These are phyloP conservation scores for Nothophaeocryptopus gaeumannii DNA, from an alignment of 2,329 filamentous ascomycete genomes.

Conservation along the genomic window DNA sequence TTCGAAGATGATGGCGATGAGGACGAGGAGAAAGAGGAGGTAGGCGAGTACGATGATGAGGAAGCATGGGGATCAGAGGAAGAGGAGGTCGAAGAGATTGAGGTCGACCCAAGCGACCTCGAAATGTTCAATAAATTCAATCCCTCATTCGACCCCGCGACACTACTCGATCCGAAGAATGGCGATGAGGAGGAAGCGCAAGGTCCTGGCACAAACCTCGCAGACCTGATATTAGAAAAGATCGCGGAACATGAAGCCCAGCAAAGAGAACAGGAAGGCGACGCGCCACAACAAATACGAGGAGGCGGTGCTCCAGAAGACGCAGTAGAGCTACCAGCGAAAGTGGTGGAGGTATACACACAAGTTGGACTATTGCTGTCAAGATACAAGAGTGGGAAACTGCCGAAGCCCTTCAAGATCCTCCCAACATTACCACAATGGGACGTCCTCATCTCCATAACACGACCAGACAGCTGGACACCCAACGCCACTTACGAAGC, in stretches of 20 bases:
- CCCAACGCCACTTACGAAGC: slow-evolving; percentile 82
- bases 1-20: slow-evolving; percentile 52
- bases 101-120: slow-evolving; percentile 84
- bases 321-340: slow-evolving; percentile 80
- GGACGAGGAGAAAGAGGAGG: slow-evolving; percentile 55
- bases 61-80: slow-evolving; percentile 73
- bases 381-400: slow-evolving; percentile 90
- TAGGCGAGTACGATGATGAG: slow-evolving; percentile 49
- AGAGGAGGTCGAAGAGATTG: slow-evolving; percentile 62
- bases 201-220: slow-evolving; percentile 67
- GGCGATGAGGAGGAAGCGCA: slow-evolving; percentile 39
- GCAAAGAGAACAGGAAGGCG: slow-evolving; percentile 51
- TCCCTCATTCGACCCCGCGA: slow-evolving; percentile 68
- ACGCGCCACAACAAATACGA: slow-evolving; percentile 56
- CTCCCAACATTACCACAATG: slow-evolving; percentile 88
- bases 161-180: slow-evolving; percentile 64
- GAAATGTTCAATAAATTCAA: slow-evolving; percentile 91
- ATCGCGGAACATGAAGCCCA: slow-evolving; percentile 86
- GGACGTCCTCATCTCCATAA: slow-evolving; percentile 82
- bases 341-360: slow-evolving; percentile 90
- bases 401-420: slow-evolving; percentile 97
- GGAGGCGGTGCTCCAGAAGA: slow-evolving; percentile 66
- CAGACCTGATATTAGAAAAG: slow-evolving; percentile 89
- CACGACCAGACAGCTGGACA: slow-evolving; percentile 75
- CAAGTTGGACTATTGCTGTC: slow-evolving; percentile 89